phyloP scores from a whole-genome alignment of 2,329 filamentous ascomycete species.

The Botrytis fragariae region DNA sequence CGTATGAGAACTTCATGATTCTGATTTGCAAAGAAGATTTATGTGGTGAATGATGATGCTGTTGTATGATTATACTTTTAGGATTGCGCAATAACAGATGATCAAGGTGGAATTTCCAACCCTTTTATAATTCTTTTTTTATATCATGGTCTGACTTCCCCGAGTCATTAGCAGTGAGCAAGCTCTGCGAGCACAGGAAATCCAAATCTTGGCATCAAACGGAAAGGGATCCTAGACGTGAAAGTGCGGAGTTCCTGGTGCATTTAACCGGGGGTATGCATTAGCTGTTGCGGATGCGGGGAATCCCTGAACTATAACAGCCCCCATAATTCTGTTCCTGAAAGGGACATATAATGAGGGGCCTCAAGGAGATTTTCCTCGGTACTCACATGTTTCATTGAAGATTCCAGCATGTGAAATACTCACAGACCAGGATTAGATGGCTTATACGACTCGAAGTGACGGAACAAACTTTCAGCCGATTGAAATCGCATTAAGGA shows the following conservation, averaged over 20 bases:
- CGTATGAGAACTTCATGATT: conserved; percentile 14
- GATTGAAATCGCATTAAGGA: neutral
- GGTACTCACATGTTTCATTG: neutral
- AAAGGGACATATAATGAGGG: neutral
- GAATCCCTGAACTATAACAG: conserved; percentile 1
- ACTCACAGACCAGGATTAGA: neutral
- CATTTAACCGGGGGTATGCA: conserved; percentile 3
- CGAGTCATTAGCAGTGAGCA: neutral
- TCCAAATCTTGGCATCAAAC: neutral
- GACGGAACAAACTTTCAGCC: neutral
- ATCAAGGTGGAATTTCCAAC: neutral
- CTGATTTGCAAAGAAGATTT: neutral
- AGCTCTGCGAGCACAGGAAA: neutral
- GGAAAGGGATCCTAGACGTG: neutral
- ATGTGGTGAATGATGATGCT: neutral
- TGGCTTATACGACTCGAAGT: neutral
- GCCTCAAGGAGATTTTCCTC: neutral
- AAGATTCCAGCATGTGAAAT: neutral
- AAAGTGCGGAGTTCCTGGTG: neutral
- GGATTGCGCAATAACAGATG: neutral
- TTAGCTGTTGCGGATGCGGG: neutral
- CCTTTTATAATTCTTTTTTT: neutral
- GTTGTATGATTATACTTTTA: neutral
- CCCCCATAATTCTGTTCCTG: neutral
- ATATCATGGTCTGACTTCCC: neutral